Conservation (phyloP, 257 asterid species). For the Ilex asprella region DNA sequence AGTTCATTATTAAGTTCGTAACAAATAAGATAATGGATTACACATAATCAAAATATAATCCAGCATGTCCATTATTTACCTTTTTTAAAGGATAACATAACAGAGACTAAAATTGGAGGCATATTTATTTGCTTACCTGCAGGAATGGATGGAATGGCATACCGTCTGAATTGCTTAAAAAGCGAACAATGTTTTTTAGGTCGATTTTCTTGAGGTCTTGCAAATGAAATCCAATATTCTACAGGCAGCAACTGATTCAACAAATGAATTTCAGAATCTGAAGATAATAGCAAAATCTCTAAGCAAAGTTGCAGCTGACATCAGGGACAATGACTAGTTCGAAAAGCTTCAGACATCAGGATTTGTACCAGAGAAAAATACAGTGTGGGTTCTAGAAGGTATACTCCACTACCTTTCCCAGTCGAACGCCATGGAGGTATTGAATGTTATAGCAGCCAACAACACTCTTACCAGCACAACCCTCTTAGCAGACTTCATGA, state of each 20-base stretch:
- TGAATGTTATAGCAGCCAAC: conserved; percentile 56
- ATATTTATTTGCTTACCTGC: conserved; percentile 31
- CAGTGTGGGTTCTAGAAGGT: conserved; percentile 89
- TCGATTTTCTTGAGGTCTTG: conserved; percentile 81
- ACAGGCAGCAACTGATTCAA: conserved; percentile 62
- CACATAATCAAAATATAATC: too few relatives aligned
- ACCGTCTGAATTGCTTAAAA: conserved; percentile 76
- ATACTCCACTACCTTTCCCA: conserved; percentile 76
- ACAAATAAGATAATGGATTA: too few relatives aligned
- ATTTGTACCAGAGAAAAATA: conserved; percentile 54
- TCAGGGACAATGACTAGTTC: conserved; percentile 75
- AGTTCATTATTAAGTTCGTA: too few relatives aligned
- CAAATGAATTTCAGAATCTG: conserved; percentile 45
- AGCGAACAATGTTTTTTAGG: conserved; percentile 73
- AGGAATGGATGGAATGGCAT: conserved; percentile 98
- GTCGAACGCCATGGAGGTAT: conserved; percentile 67
- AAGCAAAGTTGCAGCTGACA: conserved; percentile 84
- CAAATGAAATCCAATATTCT: conserved; percentile 60
- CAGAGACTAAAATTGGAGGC: conserved; percentile 9
- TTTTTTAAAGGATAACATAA: neutral
- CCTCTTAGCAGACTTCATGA: conserved; percentile 91
- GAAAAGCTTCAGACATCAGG: conserved; percentile 80
- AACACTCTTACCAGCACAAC: conserved; percentile 59
- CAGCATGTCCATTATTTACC: neutral
- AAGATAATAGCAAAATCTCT: conserved; percentile 63